Base-by-base conservation (phyloP, 768 basidiomycete genomes). In the Tylopilus sp. region DNA sequence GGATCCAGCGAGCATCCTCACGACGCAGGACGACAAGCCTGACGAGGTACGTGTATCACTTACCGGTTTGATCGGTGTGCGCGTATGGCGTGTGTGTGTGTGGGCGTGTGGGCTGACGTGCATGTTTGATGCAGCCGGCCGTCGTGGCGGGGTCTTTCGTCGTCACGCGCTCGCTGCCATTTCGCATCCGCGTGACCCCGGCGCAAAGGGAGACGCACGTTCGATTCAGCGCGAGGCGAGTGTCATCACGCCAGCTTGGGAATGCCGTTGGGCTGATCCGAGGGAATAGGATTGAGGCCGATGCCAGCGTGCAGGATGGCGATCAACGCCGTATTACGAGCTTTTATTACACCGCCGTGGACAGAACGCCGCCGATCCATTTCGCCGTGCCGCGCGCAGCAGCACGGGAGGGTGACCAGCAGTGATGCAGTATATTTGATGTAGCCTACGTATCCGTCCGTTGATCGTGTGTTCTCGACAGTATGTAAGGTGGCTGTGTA, bases 141-240 rank as follows among this genome's bases (percentile, higher is more conserved):
- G 64, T 76, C 42, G 71, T 78, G 3, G 70, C 73, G 4, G 77
- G 78, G 1, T 56, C 61, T 43, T 64, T 76, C 35, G 57, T 72
- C 52, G 65, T 74, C 41, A 74, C 71, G 23, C 74, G 73, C 21
- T 64, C 66, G 3, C 48, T 75, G 40, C 72, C 70, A 40, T 71
- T 75, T 52, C 65, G 71, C 8, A 69, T 79, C 15, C 71, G 77
- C 20, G 78, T 52, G 10, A 51, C 53, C 3, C 71, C 69, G 7
- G 76, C 73, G 9, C 70, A 75, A 47, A 64, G 58, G 9, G 55
- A 49, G 8, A 70, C 66, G 28, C 57, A 62, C 23, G 54, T 73
- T 26, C 50, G 63, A 15, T 75, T 78, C 43, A 77, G 72, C 35
- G 75, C 74, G 20, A 72, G 61, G 77, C 76, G 25, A 44, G 69